Evolutionary conservation across 306 rosid genomes (phyloP).

Genomic region (Quercus ilex): DNA sequence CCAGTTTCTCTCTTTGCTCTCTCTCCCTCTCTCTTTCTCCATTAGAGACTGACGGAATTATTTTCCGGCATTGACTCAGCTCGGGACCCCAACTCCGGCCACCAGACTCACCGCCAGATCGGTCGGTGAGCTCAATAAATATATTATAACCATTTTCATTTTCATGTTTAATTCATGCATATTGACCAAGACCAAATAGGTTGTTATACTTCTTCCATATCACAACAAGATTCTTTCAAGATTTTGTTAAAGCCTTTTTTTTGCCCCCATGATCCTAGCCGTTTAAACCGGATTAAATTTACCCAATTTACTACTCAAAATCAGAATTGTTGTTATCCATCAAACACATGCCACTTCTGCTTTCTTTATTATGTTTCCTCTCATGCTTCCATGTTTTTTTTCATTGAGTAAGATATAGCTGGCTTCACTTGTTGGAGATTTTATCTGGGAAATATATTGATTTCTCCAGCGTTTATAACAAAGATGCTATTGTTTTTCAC

Average conservation of each 20-base stretch:
- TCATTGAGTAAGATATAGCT: constrained; percentile 15
- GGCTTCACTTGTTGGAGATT: constrained; percentile 14
- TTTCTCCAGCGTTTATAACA: constrained; percentile 1
- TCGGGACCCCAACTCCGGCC: constrained; percentile 12
- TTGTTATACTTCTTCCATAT: constrained; percentile 27
- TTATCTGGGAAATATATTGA: background rate
- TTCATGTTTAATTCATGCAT: constrained; percentile 13
- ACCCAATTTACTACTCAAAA: constrained; percentile 29
- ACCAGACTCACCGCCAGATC: constrained; percentile 23
- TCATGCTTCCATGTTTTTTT: constrained; percentile 37
- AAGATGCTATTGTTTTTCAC: constrained; percentile 11
- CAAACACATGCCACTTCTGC: constrained; percentile 3
- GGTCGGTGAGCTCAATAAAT: constrained; percentile 42
- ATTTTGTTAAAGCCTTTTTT: constrained; percentile 18
- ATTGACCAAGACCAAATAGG: constrained; percentile 21
- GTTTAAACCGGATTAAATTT: constrained; percentile 28
- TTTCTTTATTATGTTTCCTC: constrained; percentile 7
- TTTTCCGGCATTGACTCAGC: constrained; percentile 49
- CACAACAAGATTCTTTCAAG: constrained; percentile 37
- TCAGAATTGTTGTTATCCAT: constrained; percentile 18
- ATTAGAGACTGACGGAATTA: constrained; percentile 22
- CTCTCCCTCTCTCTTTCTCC: background rate
- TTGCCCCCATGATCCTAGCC: constrained; percentile 31
- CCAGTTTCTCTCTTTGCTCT: constrained; percentile 1
- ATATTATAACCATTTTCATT: constrained; percentile 17